Evolutionary conservation across 176 grass and related monocot genomes (phyloP).

Genomic region (Eleusine indica): DNA sequence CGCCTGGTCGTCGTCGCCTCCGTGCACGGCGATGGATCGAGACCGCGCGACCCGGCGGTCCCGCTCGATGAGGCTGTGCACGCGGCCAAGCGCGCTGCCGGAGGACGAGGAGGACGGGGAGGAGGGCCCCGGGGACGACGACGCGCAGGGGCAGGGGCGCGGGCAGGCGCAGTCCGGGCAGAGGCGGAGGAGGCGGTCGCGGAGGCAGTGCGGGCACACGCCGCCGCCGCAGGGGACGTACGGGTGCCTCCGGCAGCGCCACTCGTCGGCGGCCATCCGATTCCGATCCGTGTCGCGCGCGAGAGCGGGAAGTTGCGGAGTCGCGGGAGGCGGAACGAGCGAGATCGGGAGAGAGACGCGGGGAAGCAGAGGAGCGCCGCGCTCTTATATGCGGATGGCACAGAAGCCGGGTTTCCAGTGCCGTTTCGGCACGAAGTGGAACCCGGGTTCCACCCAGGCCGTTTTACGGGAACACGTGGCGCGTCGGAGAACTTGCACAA

Average conservation of each 20-base stretch:
- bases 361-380: background rate
- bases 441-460: background rate
- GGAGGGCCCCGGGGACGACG: slow-evolving; percentile 8
- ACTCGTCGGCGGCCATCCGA: slow-evolving; percentile 41
- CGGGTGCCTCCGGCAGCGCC: slow-evolving; percentile 64
- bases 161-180: slow-evolving; percentile 73
- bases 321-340: background rate
- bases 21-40: slow-evolving; percentile 40
- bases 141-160: slow-evolving; percentile 60
- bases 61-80: slow-evolving; percentile 36
- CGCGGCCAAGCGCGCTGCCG: slow-evolving; percentile 27
- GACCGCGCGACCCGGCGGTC: slow-evolving; percentile 54
- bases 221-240: slow-evolving; percentile 39
- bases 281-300: background rate
- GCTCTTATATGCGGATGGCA: background rate
- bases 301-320: background rate
- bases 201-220: slow-evolving; percentile 79
- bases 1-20: background rate
- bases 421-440: background rate
- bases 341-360: slow-evolving; percentile 24
- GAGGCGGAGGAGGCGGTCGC: slow-evolving; percentile 66
- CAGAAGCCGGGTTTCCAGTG: background rate
- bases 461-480: background rate
- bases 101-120: slow-evolving; percentile 28
- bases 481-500: background rate